phyloP scores from a whole-genome alignment of 805 yeast genomes.

The Zygotorulaspora danielsina region DNA sequence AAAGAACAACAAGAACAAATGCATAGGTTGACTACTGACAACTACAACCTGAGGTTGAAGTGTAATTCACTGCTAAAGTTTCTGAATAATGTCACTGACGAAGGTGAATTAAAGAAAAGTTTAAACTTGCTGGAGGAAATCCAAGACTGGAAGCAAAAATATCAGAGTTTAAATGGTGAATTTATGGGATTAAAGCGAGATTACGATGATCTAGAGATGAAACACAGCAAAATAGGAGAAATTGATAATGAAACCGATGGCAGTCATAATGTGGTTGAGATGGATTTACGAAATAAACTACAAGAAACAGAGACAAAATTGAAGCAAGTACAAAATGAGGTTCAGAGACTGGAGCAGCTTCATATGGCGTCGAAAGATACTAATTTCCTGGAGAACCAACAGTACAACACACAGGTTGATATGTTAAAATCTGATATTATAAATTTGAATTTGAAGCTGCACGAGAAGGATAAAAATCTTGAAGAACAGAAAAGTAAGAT shows the following conservation, averaged over 20 bases:
- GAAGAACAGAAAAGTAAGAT: constrained; percentile 14
- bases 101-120: constrained; percentile 24
- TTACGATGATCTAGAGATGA: constrained; percentile 15
- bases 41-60: constrained; percentile 28
- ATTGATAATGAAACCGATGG: constrained; percentile 5
- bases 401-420: constrained; percentile 8
- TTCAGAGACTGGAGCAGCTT: constrained; percentile 11
- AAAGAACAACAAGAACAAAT: constrained; percentile 32
- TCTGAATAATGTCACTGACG: constrained; percentile 27
- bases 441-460: constrained; percentile 12
- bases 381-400: constrained; percentile 10
- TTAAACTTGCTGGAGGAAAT: constrained; percentile 24
- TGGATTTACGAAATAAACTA: constrained; percentile 7
- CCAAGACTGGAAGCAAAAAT: constrained; percentile 21
- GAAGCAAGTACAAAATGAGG: constrained; percentile 8
- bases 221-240: constrained; percentile 4
- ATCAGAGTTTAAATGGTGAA: constrained; percentile 12
- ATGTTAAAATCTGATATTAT: constrained; percentile 14
- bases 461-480: constrained; percentile 14
- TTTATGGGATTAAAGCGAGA: constrained; percentile 16
- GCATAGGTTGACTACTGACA: constrained; percentile 25
- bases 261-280: neutral
- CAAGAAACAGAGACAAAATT: constrained; percentile 5
- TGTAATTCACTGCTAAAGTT: constrained; percentile 30
- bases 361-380: constrained; percentile 11